phyloP scores from a whole-genome alignment of 2,329 filamentous ascomycete genomes.

The Fusarium buharicum region DNA sequence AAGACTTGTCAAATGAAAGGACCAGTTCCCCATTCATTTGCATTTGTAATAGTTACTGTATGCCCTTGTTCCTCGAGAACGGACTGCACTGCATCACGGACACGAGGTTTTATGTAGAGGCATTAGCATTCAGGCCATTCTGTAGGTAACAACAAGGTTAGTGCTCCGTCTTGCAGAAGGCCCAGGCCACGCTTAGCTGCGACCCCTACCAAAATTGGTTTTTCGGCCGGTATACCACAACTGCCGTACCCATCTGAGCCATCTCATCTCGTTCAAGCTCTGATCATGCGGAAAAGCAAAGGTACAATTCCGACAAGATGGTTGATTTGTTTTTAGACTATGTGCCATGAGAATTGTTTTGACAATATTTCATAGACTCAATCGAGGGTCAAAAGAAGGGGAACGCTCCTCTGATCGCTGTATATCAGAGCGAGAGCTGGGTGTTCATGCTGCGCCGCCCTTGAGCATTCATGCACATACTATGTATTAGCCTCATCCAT shows the following conservation, averaged over 20 bases:
- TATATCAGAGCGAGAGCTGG: background rate
- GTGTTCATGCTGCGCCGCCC: background rate
- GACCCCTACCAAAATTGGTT: slow-evolving; percentile 5
- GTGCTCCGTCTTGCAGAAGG: too few relatives aligned
- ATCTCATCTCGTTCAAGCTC: slow-evolving; percentile 7
- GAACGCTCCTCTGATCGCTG: too few relatives aligned
- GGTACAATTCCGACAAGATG: too few relatives aligned
- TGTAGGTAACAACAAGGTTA: slow-evolving; percentile 8
- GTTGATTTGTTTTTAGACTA: too few relatives aligned
- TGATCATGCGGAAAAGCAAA: too few relatives aligned
- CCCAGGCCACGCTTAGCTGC: background rate
- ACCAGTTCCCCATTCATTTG: slow-evolving; percentile 2
- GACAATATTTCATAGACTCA: background rate
- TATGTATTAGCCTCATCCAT: too few relatives aligned
- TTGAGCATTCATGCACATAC: slow-evolving; percentile 3
- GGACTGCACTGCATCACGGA: too few relatives aligned
- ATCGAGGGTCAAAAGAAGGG: too few relatives aligned
- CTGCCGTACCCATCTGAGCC: slow-evolving; percentile 21
- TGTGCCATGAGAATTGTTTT: too few relatives aligned
- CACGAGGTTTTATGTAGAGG: background rate
- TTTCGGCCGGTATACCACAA: slow-evolving; percentile 14
- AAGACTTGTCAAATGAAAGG: slow-evolving; percentile 11
- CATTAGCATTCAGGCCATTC: slow-evolving; percentile 7
- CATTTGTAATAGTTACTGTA: background rate
- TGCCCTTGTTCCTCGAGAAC: too few relatives aligned